phyloP scores from a whole-genome alignment of 2,329 filamentous ascomycete genomes.

The Camillea tinctor region DNA sequence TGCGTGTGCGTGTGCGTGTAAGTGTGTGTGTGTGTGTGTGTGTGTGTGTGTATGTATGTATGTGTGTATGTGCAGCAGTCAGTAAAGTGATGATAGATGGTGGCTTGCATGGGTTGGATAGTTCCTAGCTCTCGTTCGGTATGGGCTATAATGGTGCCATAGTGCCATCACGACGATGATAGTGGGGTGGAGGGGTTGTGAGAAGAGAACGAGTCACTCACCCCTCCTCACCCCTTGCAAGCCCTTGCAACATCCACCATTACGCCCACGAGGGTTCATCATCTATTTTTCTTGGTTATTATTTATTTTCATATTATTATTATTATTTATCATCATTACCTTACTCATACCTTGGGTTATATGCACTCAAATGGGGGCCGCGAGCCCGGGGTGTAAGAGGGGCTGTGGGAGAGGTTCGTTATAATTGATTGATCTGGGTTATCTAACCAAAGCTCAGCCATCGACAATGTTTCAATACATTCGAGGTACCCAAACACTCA shows the following conservation, averaged over 20 bases:
- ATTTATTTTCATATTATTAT: conserved; percentile 3
- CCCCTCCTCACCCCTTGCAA: background rate
- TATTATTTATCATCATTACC: background rate
- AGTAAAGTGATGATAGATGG: background rate
- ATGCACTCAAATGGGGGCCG: background rate
- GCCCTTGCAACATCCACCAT: conserved; percentile 23
- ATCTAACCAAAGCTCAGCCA: background rate
- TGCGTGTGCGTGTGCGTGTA: no score
- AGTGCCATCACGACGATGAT: background rate
- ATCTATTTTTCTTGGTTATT: conserved; percentile 11
- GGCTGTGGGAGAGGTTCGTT: background rate
- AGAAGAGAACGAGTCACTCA: background rate
- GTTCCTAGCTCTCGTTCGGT: background rate
- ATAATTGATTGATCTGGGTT: background rate
- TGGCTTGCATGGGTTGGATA: background rate
- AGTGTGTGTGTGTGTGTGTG: no score
- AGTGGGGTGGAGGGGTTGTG: background rate
- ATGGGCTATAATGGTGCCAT: background rate
- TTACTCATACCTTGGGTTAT: background rate
- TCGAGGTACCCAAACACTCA: background rate
- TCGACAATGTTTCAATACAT: background rate
- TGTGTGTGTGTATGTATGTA: no score
- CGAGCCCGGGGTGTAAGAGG: background rate
- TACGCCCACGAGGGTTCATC: conserved; percentile 19
- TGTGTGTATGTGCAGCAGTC: no score